Base-by-base conservation (phyloP, 345 rosid genomes). In the Sisymbrium irio region DNA sequence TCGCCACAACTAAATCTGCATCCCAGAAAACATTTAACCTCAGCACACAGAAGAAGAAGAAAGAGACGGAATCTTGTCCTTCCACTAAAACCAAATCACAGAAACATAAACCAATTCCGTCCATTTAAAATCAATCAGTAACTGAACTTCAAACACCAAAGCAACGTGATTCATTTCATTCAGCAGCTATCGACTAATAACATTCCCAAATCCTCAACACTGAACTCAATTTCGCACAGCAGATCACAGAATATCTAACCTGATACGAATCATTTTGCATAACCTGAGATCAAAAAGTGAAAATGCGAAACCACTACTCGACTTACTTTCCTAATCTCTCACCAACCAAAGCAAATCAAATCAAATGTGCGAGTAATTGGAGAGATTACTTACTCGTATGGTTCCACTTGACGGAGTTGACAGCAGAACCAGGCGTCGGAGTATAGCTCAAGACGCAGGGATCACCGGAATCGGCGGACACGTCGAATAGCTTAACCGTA, bases 1-100 rank as follows among this genome's bases (percentile, higher is more conserved):
- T 92, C n/a, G 96, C 99, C 74, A 92, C 88, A 30, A 92, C 99
- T 69, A 96, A 83, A 89, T 96, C 99, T 96, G 83, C 78, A 82
- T 33, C 42, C 64, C 66, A 63, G 1, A 64, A 25, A 18, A 39
- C 51, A 55, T 0, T 7, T 46, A 37, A 37, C 47, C 47, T 63
- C 35, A 42, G 33, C 58, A 77, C 10, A 64, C 9, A 28, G 19
- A 71, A 36, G 36, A 33, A 40, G 30, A 62, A 20, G 57, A 73
- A 28, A 35, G 9, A 40, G 15, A 62, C n/a, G 49, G 55, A 20
- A 28, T 30, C 47, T 28, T 15, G 75, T 58, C 57, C 27, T 46
- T 27, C 22, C 61, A 74, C 30, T 2, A 49, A 39, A 9, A 28
- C 42, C 19, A 47, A 14, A 50, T 9, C 14, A 54, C 18, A 18